Base-by-base conservation (phyloP, 441 rosid genomes). In the Erysimum cheiri region DNA sequence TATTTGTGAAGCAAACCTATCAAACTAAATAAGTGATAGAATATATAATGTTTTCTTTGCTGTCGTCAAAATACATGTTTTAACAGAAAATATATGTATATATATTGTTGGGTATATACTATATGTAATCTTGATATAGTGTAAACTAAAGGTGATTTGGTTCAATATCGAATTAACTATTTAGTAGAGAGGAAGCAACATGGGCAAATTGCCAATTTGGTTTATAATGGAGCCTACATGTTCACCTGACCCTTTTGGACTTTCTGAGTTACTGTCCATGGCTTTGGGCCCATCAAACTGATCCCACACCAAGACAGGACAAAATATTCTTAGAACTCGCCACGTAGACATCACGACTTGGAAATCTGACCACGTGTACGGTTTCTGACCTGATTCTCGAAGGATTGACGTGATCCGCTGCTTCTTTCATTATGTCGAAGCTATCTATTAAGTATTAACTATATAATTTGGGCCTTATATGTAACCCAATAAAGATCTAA, bases 131-230 rank as follows among this genome's bases (percentile, higher is more conserved):
- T 24, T 24, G 26, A 24, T 24, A 13, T 55, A 14, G 41, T 72
- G 44, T 8, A 47, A 28, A 46, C 2, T 52, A 71, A 62, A 71
- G 36, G 69, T 44, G 49, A 55, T 41, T 55, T 24, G 26, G 26
- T 47, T 64, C 52, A 64, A 47, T 24, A 24, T 14, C 8, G 64
- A 36, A 26, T 5, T 28, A 58, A 66, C 29, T 55, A 73, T 66
- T 65, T 52, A 26, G 63, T 35, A 67, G 17, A 47, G 55, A 73
- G 57, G 68, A 61, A 55, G 52, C 46, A 60, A 61, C 69, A 74
- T 74, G 73, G 52, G 73, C 69, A 68, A 68, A 61, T 74, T 54
- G 69, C 78, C 73, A 74, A 74, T 40, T 74, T 74, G 69, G 73
- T 67, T 74, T 28, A n/a, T 26, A 44, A 54, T n/a, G 49, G 69